These are phyloP conservation scores for Crithidia fasciculata DNA, from an alignment of 208 protist genomes.

Conservation along the genomic window DNA sequence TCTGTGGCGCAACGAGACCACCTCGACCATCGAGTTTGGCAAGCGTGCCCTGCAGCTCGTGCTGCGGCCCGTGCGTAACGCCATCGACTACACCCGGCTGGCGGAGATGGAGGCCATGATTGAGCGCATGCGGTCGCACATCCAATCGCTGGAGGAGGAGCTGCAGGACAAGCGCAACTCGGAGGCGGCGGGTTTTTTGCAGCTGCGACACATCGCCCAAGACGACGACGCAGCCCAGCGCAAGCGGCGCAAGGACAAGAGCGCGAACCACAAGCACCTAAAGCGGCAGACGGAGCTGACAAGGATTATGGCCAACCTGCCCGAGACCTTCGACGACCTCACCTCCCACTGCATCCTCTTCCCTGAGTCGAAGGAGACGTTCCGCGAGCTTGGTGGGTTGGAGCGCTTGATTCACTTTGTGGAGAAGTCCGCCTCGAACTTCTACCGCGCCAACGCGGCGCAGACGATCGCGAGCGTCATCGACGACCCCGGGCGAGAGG, in stretches of 20 bases:
- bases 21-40: conserved; percentile 92
- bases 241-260: conserved; percentile 24
- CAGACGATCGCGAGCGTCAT: conserved; percentile 90
- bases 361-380: conserved; percentile 77
- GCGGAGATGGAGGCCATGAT: conserved; percentile 95
- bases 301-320: conserved; percentile 89
- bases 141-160: conserved; percentile 80
- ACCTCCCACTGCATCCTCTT: conserved; percentile 92
- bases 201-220: conserved; percentile 80
- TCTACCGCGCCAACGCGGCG: conserved; percentile 87
- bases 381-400: conserved; percentile 86
- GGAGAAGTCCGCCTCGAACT: conserved; percentile 78
- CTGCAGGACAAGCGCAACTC: conserved; percentile 63
- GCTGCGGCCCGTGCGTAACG: conserved; percentile 86
- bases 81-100: conserved; percentile 91
- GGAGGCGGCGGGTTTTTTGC: conserved; percentile 77
- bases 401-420: conserved; percentile 84
- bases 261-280: conserved; percentile 46
- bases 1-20: conserved; percentile 83
- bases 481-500: conserved; percentile 77
- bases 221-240: conserved; percentile 30
- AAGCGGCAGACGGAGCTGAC: conserved; percentile 89
- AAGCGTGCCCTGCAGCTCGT: conserved; percentile 89
- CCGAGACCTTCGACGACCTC: conserved; percentile 91
- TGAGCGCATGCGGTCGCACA: conserved; percentile 91